Percentiles rank a stretch among this genome's conserved stretches.
These are phyloP conservation scores for Populus trichocarpa DNA, from an alignment of 441 rosid species.

Conservation along the genomic window DNA sequence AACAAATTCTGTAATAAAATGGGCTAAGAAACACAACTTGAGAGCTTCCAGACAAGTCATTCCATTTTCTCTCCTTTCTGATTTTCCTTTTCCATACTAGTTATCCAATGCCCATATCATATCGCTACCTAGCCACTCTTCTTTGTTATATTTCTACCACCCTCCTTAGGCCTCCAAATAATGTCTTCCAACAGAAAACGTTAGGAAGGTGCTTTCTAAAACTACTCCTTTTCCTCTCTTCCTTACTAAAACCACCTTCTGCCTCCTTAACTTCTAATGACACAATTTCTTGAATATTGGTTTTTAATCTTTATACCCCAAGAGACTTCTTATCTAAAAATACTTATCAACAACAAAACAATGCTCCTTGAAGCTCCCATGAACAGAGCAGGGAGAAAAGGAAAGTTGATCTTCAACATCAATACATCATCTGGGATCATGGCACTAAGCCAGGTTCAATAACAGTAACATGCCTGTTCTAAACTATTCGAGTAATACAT, in stretches of 20 bases:
- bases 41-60: slow-evolving; percentile 3
- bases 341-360: no score
- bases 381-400: no score
- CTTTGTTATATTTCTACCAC: not conserved
- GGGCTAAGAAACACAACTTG: not conserved
- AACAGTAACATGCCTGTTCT: no score
- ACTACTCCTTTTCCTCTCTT: not conserved
- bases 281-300: not conserved
- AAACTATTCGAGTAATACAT: no score
- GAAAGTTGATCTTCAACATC: no score
- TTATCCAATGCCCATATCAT: not conserved
- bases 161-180: not conserved
- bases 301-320: not conserved
- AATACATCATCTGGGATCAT: no score
- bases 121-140: not conserved
- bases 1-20: not conserved
- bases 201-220: not conserved
- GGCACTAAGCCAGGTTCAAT: no score
- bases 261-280: not conserved
- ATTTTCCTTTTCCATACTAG: not conserved
- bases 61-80: not conserved
- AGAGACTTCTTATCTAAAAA: not conserved
- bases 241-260: not conserved
- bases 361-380: no score
- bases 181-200: not conserved